Evolutionary conservation across 225 moss, liverwort and hornwort species (phyloP).

Genomic region (Sphagnum tenellum): DNA sequence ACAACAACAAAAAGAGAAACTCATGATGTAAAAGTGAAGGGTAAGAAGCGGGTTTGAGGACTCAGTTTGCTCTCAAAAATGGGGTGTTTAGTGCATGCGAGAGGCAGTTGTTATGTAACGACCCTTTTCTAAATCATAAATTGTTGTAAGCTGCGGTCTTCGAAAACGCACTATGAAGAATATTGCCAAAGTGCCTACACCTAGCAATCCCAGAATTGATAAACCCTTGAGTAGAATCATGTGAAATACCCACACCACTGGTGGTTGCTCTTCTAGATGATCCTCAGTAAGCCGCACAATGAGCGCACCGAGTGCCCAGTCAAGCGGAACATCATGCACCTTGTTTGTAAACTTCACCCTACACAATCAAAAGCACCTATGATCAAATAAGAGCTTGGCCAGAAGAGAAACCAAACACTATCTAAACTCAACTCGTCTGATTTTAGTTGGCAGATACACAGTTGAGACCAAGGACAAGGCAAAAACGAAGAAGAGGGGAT

Average conservation of each 20-base stretch:
- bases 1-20: neutral
- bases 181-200: conserved; percentile 35
- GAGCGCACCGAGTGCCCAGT: conserved; percentile 65
- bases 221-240: conserved; percentile 33
- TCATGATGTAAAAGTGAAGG: neutral
- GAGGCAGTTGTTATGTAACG: conserved; percentile 60
- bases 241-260: conserved; percentile 31
- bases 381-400: too few relatives aligned
- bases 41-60: neutral
- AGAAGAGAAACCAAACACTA: too few relatives aligned
- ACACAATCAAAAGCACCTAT: conserved; percentile 2
- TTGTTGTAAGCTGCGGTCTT: conserved; percentile 56
- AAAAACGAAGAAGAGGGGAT: neutral
- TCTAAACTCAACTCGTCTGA: too few relatives aligned
- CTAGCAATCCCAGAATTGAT: conserved; percentile 32
- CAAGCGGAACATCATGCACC: conserved; percentile 55
- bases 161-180: conserved; percentile 52
- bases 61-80: conserved; percentile 4
- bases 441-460: too few relatives aligned
- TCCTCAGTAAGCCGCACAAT: conserved; percentile 42
- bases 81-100: conserved; percentile 26
- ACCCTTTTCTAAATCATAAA: conserved; percentile 67
- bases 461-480: too few relatives aligned
- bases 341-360: conserved; percentile 53
- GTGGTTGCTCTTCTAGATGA: conserved; percentile 21